Evolutionary conservation across 1,139 yeast species (phyloP), one percentile per base, ranked within the genome.

Genomic region (Nematodospora anomalae): DNA sequence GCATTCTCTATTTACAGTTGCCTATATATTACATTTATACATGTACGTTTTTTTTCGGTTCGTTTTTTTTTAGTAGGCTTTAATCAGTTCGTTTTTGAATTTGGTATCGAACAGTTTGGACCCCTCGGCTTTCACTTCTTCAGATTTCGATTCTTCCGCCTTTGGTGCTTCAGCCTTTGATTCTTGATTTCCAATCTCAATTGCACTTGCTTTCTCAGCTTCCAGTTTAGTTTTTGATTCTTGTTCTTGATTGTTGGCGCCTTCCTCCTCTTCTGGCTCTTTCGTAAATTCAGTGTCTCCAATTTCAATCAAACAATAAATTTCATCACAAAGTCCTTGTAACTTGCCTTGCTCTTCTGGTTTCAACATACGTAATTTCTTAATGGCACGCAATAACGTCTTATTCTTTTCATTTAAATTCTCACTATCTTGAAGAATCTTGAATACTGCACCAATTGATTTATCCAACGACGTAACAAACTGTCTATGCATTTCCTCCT

Each of bases 371-470:
- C 48, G 42, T 21, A 60, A 37, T 18, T 47, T 45, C 38, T 49
- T 50, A 26, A 61, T 42, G 10, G 48, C 35, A 30, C 47, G 41
- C 45, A 51, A 49, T 24, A 60, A 42, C 16, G 47, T 46, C 9
- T 45, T 47, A 32, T 60, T 59, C 12, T 35, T 32, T 18, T 37
- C 40, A 11, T 30, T 26, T 16, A 57, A 50, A 11, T 49, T 45
- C 8, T 45, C 35, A 3, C 38, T 31, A 3, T 38, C 41, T 30
- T 52, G 57, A 32, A 60, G 45, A 25, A 40, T 28, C 3, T 44
- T 45, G 39, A 54, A 54, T 22, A 60, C 57, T 13, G 36, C 45
- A 30, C 50, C 44, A 40, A 64, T 42, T 4, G 67, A 62, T 11
- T 36, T 43, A 12, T 44, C 30, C 16, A 64, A 55, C 5, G 49